Evolutionary conservation across 768 basidiomycete species (phyloP).

Genomic region (Ramaria sp.): DNA sequence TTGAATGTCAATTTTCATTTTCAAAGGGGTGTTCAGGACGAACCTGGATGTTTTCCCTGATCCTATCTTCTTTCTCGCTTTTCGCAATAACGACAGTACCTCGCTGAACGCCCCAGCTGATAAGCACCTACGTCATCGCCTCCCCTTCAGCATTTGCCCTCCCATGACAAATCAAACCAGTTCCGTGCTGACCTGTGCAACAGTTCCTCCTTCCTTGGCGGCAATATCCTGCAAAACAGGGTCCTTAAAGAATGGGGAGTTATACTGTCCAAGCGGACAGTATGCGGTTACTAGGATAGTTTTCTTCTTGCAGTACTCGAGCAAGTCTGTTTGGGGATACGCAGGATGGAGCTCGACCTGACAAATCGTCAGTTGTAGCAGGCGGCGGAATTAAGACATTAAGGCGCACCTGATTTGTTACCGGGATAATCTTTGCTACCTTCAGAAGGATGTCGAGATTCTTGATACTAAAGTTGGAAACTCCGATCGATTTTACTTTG

Average conservation of each 20-base stretch:
- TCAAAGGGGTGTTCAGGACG: neutral
- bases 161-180: constrained; percentile 4
- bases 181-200: constrained; percentile 16
- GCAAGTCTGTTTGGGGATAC: constrained; percentile 63
- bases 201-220: constrained; percentile 29
- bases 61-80: constrained; percentile 33
- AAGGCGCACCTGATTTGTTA: constrained; percentile 44
- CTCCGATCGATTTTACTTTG: constrained; percentile 64
- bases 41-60: neutral
- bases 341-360: constrained; percentile 70
- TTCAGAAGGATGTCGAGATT: constrained; percentile 56
- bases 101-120: constrained; percentile 69
- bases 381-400: neutral
- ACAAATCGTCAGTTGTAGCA: no score
- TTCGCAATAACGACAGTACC: constrained; percentile 86
- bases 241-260: constrained; percentile 30
- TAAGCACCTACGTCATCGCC: constrained; percentile 44
- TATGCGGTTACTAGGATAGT: constrained; percentile 63
- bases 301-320: constrained; percentile 56
- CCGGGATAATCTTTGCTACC: constrained; percentile 65
- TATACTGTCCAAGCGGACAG: constrained; percentile 73
- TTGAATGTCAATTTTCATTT: neutral
- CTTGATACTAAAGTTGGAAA: constrained; percentile 69
- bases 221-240: constrained; percentile 23
- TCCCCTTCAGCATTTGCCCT: neutral